Percentiles rank a stretch among this genome's conserved stretches.
These are phyloP conservation scores for Rheum nobile DNA, from an alignment of 148 eudicot genomes.

Conservation along the genomic window DNA sequence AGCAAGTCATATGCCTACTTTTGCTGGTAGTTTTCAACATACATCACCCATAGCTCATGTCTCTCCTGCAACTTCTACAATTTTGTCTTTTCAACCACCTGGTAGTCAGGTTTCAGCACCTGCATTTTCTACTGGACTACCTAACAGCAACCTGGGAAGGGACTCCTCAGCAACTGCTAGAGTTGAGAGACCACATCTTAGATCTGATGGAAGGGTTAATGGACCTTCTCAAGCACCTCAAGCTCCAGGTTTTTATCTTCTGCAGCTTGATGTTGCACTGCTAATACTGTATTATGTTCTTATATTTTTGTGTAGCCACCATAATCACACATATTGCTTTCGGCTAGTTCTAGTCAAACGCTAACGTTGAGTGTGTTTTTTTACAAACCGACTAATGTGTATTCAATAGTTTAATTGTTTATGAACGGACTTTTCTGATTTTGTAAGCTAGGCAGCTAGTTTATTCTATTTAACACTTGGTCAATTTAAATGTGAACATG, in stretches of 20 bases:
- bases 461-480: too few species aligned
- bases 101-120: constrained; percentile 36
- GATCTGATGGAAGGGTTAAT: constrained; percentile 48
- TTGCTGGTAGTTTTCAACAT: constrained; percentile 40
- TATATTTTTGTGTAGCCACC: too few species aligned
- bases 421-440: too few species aligned
- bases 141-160: constrained; percentile 34
- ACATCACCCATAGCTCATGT: constrained; percentile 32
- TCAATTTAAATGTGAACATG: too few species aligned
- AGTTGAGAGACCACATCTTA: constrained; percentile 39
- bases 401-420: too few species aligned
- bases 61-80: constrained; percentile 34
- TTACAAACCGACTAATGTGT: too few species aligned
- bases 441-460: too few species aligned
- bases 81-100: constrained; percentile 47
- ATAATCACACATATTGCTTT: too few species aligned
- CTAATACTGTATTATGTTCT: too few species aligned
- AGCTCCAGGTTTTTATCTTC: constrained; percentile 76
- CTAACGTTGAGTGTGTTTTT: too few species aligned
- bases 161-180: constrained; percentile 30
- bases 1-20: constrained; percentile 26
- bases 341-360: too few species aligned
- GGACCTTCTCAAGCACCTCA: constrained; percentile 38
- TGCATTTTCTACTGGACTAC: constrained; percentile 27
- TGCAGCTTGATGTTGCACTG: too few species aligned